Base-by-base conservation (phyloP, 352 stramenopile species). In the Pythium plurisporium region DNA sequence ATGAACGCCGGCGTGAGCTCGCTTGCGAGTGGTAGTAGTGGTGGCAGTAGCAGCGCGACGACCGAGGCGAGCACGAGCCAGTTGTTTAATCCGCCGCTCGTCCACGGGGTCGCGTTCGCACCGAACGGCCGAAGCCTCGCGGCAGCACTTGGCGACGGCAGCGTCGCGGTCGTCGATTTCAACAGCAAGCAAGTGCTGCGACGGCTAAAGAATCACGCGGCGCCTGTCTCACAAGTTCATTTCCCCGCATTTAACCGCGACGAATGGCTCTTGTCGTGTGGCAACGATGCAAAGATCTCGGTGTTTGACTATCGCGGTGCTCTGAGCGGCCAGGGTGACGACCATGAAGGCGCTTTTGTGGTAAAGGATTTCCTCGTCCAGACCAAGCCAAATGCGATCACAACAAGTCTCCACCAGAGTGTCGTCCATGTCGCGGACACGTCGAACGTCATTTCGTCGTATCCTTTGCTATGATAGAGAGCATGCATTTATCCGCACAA, bases 11-110 rank as follows among this genome's bases (percentile, higher is more conserved):
- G 68, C 34, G 59, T 82, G 9, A 71, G 76, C 54, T 67, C 55
- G 43, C 33, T 84, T 26, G 46, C 27, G 41, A 42, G 40, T 33
- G 46, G 29, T 27, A 22, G 44, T 26, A 30, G n/a, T n/a, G n/a
- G n/a, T n/a, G n/a, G n/a, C n/a, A n/a, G n/a, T n/a, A n/a, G n/a
- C n/a, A n/a, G n/a, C n/a, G n/a, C 59, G 4, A 5, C 42, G 2
- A 23, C 22, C 4, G 41, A 27, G 20, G 43, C 47, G 2, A 80
- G 48, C n/a, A 62, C 54, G 2, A 83, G 73, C 30, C 81, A 87
- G 65, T 72, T 89, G 56, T 87, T 86, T 50, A 91, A 91, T 50
- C 82, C 82, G 17, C 82, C 82, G 27, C 70, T 91, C 19, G 79
- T 91, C 50, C 73, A 91, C 53, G 69, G 75, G 23, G 46, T 91